Percentiles rank a stretch among this genome's conserved stretches.
phyloP scores from a whole-genome alignment of 257 asterid genomes.

The Nicotiana noctiflora region DNA sequence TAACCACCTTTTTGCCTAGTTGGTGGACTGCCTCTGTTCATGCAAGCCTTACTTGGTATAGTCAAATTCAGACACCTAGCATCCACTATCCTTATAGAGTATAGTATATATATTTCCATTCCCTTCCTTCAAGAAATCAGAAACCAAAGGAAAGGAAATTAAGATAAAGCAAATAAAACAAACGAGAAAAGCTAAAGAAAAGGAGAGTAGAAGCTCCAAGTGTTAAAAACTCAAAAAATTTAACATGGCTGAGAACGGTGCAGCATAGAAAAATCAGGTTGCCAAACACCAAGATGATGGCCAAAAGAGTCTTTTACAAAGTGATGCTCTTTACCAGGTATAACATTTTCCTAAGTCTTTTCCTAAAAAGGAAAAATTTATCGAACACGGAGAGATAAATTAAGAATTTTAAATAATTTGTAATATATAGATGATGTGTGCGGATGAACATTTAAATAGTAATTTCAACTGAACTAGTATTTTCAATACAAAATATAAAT shows the following conservation, averaged over 20 bases:
- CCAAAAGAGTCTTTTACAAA: conserved; percentile 79
- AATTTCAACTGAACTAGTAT: too few relatives aligned
- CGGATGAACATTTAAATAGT: too few relatives aligned
- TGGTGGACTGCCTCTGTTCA: conserved; percentile 12
- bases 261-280: conserved; percentile 19
- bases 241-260: conserved; percentile 20
- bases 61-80: background rate
- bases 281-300: conserved; percentile 76
- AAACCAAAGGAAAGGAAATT: background rate
- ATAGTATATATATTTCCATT: background rate
- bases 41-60: background rate
- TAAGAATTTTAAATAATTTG: background rate
- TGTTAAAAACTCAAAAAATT: background rate
- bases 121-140: background rate
- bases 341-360: background rate
- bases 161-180: background rate
- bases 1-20: conserved; percentile 51
- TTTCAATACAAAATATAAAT: background rate
- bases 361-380: too few relatives aligned
- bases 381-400: too few relatives aligned
- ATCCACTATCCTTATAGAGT: background rate
- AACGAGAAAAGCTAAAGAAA: background rate
- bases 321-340: conserved; percentile 78
- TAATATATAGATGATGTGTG: background rate
- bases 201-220: too few relatives aligned